A percentile compares a stretch with the other conserved stretches of the same genome.
Conservation (phyloP, 140 eudicot species). For the Erigeron philadelphicus region DNA sequence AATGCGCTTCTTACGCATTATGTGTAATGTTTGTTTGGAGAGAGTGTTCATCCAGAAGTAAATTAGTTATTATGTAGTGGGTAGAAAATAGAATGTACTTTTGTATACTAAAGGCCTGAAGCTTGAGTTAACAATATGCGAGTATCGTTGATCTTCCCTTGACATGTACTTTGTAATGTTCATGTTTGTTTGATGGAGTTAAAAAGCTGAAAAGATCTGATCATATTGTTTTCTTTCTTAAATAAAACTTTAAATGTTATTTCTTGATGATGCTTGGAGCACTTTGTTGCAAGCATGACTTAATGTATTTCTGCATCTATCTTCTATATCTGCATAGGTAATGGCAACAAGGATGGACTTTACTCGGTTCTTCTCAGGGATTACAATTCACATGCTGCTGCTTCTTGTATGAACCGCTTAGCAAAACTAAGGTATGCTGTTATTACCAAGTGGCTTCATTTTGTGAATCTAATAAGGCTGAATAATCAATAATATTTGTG, state of each 20-base stretch:
- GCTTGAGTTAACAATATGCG: neutral
- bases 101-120: neutral
- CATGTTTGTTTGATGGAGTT: neutral
- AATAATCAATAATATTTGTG: neutral
- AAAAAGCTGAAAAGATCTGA: neutral
- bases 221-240: neutral
- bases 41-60: neutral
- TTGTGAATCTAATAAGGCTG: neutral
- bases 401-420: conserved; percentile 91
- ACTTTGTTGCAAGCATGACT: neutral
- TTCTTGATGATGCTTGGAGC: neutral
- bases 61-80: neutral
- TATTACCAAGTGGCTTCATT: conserved; percentile 2
- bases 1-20: neutral
- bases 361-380: conserved; percentile 95
- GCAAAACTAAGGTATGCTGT: conserved; percentile 79
- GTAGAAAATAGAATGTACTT: neutral
- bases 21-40: neutral
- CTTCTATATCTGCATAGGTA: conserved; percentile 44
- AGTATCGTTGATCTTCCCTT: neutral
- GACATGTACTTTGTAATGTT: neutral
- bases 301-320: neutral
- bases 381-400: conserved; percentile 92
- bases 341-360: conserved; percentile 91
- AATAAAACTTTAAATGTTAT: neutral